phyloP scores from a whole-genome alignment of 805 yeast genomes.

The Cyberlindnera suaveolens region DNA sequence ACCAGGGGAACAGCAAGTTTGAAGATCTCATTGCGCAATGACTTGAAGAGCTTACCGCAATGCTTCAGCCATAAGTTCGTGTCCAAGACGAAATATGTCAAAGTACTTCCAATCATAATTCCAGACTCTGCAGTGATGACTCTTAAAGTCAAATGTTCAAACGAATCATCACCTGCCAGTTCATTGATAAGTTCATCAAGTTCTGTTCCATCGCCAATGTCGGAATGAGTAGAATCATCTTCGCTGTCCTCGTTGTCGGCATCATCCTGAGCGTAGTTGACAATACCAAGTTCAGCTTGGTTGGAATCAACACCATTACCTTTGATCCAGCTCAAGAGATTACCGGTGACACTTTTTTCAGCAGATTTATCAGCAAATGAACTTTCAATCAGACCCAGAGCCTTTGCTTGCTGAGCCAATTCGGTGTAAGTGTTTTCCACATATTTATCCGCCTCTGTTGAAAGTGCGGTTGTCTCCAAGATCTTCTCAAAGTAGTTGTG shows the following conservation, averaged over 20 bases:
- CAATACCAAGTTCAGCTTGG: not conserved
- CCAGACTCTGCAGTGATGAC: conserved; percentile 13
- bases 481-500: conserved; percentile 14
- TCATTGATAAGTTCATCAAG: conserved; percentile 7
- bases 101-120: conserved; percentile 6
- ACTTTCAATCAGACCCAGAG: conserved; percentile 9
- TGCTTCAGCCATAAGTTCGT: conserved; percentile 79
- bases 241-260: conserved; percentile 8
- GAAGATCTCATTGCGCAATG: conserved; percentile 53
- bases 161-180: not conserved
- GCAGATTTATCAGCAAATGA: conserved; percentile 7
- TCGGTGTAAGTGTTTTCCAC: conserved; percentile 9
- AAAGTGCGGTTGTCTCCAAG: conserved; percentile 4
- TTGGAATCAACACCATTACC: not conserved
- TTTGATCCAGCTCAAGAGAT: conserved; percentile 6
- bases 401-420: conserved; percentile 10
- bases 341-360: conserved; percentile 1
- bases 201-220: conserved; percentile 2
- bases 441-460: conserved; percentile 5
- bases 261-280: conserved; percentile 10
- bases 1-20: conserved; percentile 63
- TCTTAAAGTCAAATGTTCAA: conserved; percentile 1
- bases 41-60: conserved; percentile 69
- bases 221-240: not conserved
- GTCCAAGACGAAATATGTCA: conserved; percentile 43